These are phyloP conservation scores for Ophiocordyceps unilateralis DNA, from an alignment of 2,329 filamentous ascomycete genomes.

Conservation along the genomic window DNA sequence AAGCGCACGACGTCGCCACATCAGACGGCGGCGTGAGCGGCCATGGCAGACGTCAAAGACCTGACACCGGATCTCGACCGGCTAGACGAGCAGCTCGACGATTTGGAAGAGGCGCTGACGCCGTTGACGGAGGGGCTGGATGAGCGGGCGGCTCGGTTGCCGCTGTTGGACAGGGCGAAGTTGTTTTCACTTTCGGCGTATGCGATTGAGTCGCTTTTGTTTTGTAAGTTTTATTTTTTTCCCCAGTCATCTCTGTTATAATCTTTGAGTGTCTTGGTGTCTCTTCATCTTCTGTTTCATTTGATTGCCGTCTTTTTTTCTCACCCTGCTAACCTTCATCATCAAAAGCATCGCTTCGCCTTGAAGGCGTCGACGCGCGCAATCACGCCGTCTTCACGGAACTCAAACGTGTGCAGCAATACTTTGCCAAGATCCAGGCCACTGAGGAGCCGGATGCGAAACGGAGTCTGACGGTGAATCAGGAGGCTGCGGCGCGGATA, in stretches of 20 bases:
- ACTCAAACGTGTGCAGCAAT: constrained; percentile 71
- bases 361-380: constrained; percentile 68
- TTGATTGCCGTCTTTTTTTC: too few species aligned
- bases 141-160: constrained; percentile 58
- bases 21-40: not conserved
- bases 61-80: constrained; percentile 52
- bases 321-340: too few species aligned
- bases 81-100: constrained; percentile 64
- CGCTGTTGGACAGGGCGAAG: constrained; percentile 89
- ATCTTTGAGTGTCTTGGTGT: too few species aligned
- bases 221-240: constrained; percentile 39
- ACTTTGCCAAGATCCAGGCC: constrained; percentile 80
- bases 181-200: constrained; percentile 80
- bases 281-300: too few species aligned
- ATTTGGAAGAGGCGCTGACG: constrained; percentile 54
- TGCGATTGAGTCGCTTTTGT: constrained; percentile 76
- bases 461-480: constrained; percentile 43
- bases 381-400: constrained; percentile 74
- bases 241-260: not conserved
- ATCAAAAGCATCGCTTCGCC: constrained; percentile 50
- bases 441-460: constrained; percentile 47
- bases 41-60: constrained; percentile 29
- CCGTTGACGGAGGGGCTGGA: constrained; percentile 56
- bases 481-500: constrained; percentile 62
- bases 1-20: not conserved